These are phyloP conservation scores for Leishmania major DNA, from an alignment of 208 protist species.

Conservation along the genomic window DNA sequence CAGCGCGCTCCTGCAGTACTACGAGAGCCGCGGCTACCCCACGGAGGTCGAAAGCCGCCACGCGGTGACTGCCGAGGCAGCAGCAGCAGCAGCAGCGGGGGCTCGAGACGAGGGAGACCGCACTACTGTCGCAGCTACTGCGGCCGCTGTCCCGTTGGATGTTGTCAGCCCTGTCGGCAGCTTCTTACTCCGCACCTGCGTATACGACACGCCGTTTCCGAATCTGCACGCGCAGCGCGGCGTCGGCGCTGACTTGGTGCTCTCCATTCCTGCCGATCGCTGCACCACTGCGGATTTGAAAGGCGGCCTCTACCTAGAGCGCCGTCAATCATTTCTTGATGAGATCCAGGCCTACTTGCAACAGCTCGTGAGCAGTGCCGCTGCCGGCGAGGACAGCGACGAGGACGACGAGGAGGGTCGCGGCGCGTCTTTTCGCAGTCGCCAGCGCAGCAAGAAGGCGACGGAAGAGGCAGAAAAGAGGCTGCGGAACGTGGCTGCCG, in stretches of 20 bases:
- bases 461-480: neutral
- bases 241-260: constrained; percentile 72
- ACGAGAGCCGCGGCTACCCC: constrained; percentile 53
- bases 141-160: constrained; percentile 24
- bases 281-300: constrained; percentile 75
- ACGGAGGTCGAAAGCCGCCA: constrained; percentile 28
- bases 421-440: neutral
- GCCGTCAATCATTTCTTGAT: constrained; percentile 63
- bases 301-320: constrained; percentile 70
- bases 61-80: neutral
- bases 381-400: constrained; percentile 9
- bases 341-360: constrained; percentile 60
- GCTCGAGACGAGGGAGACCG: neutral
- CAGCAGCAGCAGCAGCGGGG: neutral
- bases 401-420: neutral
- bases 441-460: neutral
- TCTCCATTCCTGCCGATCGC: constrained; percentile 57
- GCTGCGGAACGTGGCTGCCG: constrained; percentile 21
- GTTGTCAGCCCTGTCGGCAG: constrained; percentile 70
- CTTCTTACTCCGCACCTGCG: constrained; percentile 79
- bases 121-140: neutral
- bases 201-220: constrained; percentile 64
- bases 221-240: constrained; percentile 55
- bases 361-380: constrained; percentile 18
- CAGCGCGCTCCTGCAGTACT: constrained; percentile 62